Evolutionary conservation across 192 early-diverging fungal species (phyloP), one percentile per base, ranked within the genome.

Genomic region (Umbelopsis vinacea): DNA sequence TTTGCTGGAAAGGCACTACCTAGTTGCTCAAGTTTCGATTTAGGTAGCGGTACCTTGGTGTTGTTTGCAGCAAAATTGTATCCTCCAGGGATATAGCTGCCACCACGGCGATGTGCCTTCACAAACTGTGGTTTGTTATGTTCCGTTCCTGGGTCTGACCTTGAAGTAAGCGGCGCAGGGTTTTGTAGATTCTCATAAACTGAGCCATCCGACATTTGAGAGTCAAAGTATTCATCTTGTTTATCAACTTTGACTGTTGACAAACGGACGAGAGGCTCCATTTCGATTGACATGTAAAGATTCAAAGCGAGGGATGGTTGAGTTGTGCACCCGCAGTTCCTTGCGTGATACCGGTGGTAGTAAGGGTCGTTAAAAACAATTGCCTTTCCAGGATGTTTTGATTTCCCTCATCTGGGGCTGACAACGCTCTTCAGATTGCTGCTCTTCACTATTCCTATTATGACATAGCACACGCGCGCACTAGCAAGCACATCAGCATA

Each of bases 371-470:
- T 63, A 29, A 37, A 63, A 63, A 63, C 26, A 63, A 63, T 63
- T 63, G 57, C 57, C 57, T 37, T 63, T 63, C 57, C 57, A 19
- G 57, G 57, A 63, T 63, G 57, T 63, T 63, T 63, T 63, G 57
- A 63, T 63, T 63, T 63, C 57, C 57, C 33, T 63, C 33, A 17
- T 63, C 35, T 63, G 26, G 57, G 40, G 17, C 57, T 33, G 29
- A 37, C 26, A 17, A 11, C 35, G 11, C 17, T 63, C 12, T 35
- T 63, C 33, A 35, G 29, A 11, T 12, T 0, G 54, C 19, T 50
- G 11, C 48, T 50, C 29, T 50, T 50, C 7, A 17, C 48, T 50
- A 17, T 6, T 50, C 48, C 48, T 50, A n/a, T 50, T 50, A 8
- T 50, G 48, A 50, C 5, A 50, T 17, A 50, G 48, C 48, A 50